A percentile compares a stretch with the other conserved stretches of the same genome.
phyloP scores from a whole-genome alignment of 192 early-diverging fungal genomes.

The Coemansia sp. region DNA sequence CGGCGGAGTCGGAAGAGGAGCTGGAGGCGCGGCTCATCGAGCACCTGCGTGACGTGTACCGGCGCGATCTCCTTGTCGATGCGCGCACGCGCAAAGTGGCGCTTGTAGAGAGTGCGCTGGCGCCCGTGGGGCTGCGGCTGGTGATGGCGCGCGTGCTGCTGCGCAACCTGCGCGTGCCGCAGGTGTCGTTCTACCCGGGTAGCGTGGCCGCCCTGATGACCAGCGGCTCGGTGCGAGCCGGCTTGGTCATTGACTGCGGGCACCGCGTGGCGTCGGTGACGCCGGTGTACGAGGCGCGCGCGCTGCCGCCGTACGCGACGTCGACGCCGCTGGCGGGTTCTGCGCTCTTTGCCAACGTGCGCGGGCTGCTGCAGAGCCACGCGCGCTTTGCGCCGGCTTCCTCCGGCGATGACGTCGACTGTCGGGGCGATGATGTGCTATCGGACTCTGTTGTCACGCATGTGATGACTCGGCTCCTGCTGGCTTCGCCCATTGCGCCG shows the following conservation, averaged over 20 bases:
- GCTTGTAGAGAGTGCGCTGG: slow-evolving; percentile 72
- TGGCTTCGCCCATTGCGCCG: slow-evolving; percentile 6
- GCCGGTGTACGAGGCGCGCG: slow-evolving; percentile 62
- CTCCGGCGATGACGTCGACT: neutral
- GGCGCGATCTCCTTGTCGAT: slow-evolving; percentile 73
- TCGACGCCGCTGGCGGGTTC: slow-evolving; percentile 21
- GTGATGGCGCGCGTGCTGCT: slow-evolving; percentile 73
- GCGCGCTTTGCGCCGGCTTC: slow-evolving; percentile 14
- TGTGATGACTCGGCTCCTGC: slow-evolving; percentile 4
- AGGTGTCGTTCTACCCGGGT: slow-evolving; percentile 72
- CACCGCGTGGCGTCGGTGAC: slow-evolving; percentile 72
- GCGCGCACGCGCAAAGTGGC: slow-evolving; percentile 83
- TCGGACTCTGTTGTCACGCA: slow-evolving; percentile 6
- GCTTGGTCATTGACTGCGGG: slow-evolving; percentile 87
- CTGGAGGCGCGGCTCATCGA: slow-evolving; percentile 24
- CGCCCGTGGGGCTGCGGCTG: slow-evolving; percentile 67
- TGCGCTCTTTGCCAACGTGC: slow-evolving; percentile 7
- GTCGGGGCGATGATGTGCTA: neutral
- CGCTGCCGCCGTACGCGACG: slow-evolving; percentile 6
- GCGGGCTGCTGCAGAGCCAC: slow-evolving; percentile 6
- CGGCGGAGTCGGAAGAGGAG: slow-evolving; percentile 1
- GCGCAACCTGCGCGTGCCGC: slow-evolving; percentile 75
- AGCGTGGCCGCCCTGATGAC: slow-evolving; percentile 74
- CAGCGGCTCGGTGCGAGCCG: slow-evolving; percentile 65
- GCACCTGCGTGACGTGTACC: slow-evolving; percentile 21